Base-by-base conservation (phyloP, 192 early-diverging fungal species). In the Coemansia sp. region DNA sequence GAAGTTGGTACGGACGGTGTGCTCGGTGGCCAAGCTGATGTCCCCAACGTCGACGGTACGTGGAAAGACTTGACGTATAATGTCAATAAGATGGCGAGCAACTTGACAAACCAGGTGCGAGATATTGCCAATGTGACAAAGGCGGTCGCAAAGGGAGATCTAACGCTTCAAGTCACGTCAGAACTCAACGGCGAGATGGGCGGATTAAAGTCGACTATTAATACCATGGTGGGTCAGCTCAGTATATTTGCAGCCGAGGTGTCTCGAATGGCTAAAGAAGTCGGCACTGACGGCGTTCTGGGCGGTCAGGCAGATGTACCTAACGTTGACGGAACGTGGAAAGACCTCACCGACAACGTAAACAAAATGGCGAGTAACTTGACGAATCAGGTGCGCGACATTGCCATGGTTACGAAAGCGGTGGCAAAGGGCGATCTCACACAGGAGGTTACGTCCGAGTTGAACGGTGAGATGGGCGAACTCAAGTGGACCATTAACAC, bases 1-100 rank as follows among this genome's bases (percentile, higher is more conserved):
- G 86, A 87, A 45, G 86, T 89, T 29, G 88, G 88, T n/a, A 88
- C 88, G 0, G 88, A 89, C 63, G 88, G 88, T 10, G 72, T 70
- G 50, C 62, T 90, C 0, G 88, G 88, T 8, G 88, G 85, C 1
- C 85, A 87, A 50, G 88, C 88, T 2, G 56, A 82, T 11, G 88
- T 89, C 3, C 62, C 57, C 43, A 82, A 71, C n/a, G 83, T 84
- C 2, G 78, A 73, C 12, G 87, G 87, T 3, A 85, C 84, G 0
- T 88, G 87, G 87, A 88, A 87, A 59, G 24, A 54, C 4, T 27
- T 54, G 8, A 54, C 84, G 62, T 84, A 88, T 57, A 63, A 85
- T 35, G 82, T 82, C 20, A 86, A 88, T 37, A 83, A 83, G 47
- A 83, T 88, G 56, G 78, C 83, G 0, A 78, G 79, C 53, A 85